Conservation (phyloP, 202 grass and related monocot genomes). For the Bolboschoenoplectus hybrid region DNA sequence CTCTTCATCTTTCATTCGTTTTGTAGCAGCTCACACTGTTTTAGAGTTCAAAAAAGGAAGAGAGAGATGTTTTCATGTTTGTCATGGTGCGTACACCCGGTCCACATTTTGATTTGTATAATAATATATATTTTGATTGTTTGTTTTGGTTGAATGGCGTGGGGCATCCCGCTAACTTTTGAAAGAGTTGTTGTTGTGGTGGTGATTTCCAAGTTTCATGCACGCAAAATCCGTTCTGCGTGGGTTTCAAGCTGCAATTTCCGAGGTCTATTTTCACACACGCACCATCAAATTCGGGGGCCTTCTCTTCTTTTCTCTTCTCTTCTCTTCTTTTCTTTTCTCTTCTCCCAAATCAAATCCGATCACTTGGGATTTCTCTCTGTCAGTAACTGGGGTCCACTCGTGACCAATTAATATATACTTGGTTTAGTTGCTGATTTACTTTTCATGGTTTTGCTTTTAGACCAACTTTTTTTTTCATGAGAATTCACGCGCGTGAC, state of each 20-base stretch:
- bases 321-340: background rate
- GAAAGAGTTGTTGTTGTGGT: background rate
- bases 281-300: background rate
- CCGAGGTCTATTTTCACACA: constrained; percentile 24
- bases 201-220: constrained; percentile 44
- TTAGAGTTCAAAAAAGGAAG: constrained; percentile 24
- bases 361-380: constrained; percentile 34
- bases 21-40: constrained; percentile 32
- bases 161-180: constrained; percentile 41
- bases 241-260: constrained; percentile 36
- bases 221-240: constrained; percentile 48
- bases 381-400: background rate
- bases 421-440: background rate
- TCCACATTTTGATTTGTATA: constrained; percentile 39
- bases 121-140: background rate
- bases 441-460: background rate
- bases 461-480: background rate
- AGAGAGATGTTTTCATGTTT: background rate
- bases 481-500: too few species aligned
- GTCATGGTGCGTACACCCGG: constrained; percentile 37
- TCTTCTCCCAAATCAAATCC: constrained; percentile 29
- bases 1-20: constrained; percentile 50
- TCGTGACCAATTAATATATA: background rate
- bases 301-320: constrained; percentile 1
- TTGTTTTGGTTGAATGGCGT: constrained; percentile 34